These are phyloP conservation scores for Teratosphaeria epicoccoides DNA, from an alignment of 2,329 filamentous ascomycete genomes.

Conservation along the genomic window DNA sequence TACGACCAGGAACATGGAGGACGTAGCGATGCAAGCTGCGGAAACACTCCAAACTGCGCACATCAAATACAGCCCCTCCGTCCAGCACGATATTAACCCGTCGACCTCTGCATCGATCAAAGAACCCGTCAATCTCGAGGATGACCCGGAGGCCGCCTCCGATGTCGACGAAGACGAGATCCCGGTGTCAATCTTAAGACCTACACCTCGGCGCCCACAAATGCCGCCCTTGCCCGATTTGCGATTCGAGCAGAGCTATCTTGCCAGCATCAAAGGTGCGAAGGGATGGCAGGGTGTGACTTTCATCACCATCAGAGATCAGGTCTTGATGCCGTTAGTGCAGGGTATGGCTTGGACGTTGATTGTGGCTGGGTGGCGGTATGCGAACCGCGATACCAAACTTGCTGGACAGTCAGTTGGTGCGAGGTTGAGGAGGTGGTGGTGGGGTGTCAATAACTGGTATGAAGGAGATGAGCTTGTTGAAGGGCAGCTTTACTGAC, in stretches of 20 bases:
- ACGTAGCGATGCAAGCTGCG: slow-evolving; percentile 47
- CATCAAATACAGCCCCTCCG: slow-evolving; percentile 62
- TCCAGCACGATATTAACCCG: slow-evolving; percentile 66
- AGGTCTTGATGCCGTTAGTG: slow-evolving; percentile 77
- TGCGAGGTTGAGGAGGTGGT: slow-evolving; percentile 75
- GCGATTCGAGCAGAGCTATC: slow-evolving; percentile 95
- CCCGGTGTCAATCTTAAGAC: slow-evolving; percentile 53
- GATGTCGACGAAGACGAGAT: slow-evolving; percentile 55
- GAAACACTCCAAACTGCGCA: slow-evolving; percentile 72
- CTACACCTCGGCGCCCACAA: slow-evolving; percentile 40
- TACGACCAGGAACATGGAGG: slow-evolving; percentile 11
- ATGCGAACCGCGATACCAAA: slow-evolving; percentile 72
- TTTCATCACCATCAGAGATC: slow-evolving; percentile 79
- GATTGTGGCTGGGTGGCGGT: slow-evolving; percentile 73
- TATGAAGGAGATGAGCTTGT: background rate
- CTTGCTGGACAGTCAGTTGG: slow-evolving; percentile 68
- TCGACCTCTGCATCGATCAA: slow-evolving; percentile 62
- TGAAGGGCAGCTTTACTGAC: background rate
- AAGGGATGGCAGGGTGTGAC: slow-evolving; percentile 69
- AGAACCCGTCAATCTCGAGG: slow-evolving; percentile 44
- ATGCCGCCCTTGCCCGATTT: slow-evolving; percentile 72
- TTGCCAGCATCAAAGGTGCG: slow-evolving; percentile 73
- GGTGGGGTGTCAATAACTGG: slow-evolving; percentile 94
- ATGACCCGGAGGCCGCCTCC: slow-evolving; percentile 28
- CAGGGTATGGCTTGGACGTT: slow-evolving; percentile 89